Base-by-base conservation (phyloP, 1,284 basidiomycete genomes). In the Gomphus sp. region DNA sequence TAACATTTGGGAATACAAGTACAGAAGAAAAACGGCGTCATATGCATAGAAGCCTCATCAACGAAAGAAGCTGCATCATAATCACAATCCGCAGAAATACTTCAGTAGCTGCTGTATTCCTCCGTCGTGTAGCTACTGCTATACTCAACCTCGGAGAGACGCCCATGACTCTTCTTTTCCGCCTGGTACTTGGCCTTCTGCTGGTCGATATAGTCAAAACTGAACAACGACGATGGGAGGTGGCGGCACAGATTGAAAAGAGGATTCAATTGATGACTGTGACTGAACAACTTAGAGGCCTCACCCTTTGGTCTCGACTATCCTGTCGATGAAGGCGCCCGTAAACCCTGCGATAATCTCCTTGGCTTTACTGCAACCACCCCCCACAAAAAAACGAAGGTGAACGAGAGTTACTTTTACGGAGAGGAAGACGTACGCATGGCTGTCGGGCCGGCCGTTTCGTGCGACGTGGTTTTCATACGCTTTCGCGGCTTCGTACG, bases 261-360 rank as follows among this genome's bases (percentile, higher is more conserved):
- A n/a, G 37, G 16, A n/a, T 43, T n/a, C 6, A 28, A 4, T n/a
- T 8, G 36, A 41, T 18, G 18, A 36, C 18, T 25, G 25, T 25
- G 18, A 9, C 18, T 47, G 44, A 1, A 55, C 33, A 14, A 52
- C 33, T 14, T 52, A 14, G 2, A n/a, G 39, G n/a, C 62, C 74
- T 66, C 62, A 80, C 75, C 81, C 80, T 64, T 78, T 80, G 62
- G 78, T 79, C 67, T 83, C 80, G 5, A 76, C 63, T 0, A 75
- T 63, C 44, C 67, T 72, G 60, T 76, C 74, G 55, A 83, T 64
- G 66, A 80, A 78, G 2, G 69, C 72, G 51, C 76, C 82, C 43
- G 68, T 62, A 9, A 77, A 67, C 18, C 71, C 79, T 54, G 79
- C 79, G 18, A 76, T 22, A 52, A 77, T 36, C 62, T 77, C 74